Evolutionary conservation across 345 rosid species (phyloP).

Genomic region (Iberis pinnata): DNA sequence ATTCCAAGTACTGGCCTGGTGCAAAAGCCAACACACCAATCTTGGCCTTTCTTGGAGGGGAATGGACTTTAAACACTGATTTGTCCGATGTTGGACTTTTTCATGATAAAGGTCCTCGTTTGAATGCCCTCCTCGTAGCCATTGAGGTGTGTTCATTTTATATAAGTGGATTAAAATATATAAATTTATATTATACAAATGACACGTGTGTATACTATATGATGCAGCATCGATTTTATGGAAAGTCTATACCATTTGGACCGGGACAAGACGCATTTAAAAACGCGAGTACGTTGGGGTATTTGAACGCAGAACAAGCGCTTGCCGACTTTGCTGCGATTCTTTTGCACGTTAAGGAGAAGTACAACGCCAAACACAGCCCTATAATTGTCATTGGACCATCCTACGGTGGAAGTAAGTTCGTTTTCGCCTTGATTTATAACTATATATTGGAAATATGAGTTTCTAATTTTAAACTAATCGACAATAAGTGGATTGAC

Average conservation of each 20-base stretch:
- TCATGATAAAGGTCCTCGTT: slow-evolving; percentile 31
- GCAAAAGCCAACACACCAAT: slow-evolving; percentile 40
- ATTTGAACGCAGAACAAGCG: slow-evolving; percentile 53
- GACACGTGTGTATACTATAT: not conserved
- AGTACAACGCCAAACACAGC: slow-evolving; percentile 29
- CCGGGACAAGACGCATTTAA: slow-evolving; percentile 39
- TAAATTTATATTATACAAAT: no score
- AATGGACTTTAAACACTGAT: slow-evolving; percentile 31
- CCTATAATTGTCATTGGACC: no score
- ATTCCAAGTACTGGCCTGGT: slow-evolving; percentile 47
- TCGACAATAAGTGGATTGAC: no score
- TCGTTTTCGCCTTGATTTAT: no score
- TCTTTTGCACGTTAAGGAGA: slow-evolving; percentile 39
- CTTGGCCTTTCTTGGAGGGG: slow-evolving; percentile 42
- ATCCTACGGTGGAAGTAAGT: no score
- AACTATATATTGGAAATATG: no score
- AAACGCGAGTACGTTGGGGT: slow-evolving; percentile 42
- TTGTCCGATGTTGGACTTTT: slow-evolving; percentile 24
- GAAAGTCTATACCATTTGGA: slow-evolving; percentile 46
- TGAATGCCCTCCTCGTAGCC: slow-evolving; percentile 36
- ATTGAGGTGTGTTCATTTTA: slow-evolving; percentile 44
- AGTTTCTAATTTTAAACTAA: no score
- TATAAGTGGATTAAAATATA: no score
- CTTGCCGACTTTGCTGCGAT: slow-evolving; percentile 55
- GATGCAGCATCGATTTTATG: slow-evolving; percentile 49